phyloP scores from a whole-genome alignment of 371 early-diverging fungal genomes.

The Sporodiniella umbellata region DNA sequence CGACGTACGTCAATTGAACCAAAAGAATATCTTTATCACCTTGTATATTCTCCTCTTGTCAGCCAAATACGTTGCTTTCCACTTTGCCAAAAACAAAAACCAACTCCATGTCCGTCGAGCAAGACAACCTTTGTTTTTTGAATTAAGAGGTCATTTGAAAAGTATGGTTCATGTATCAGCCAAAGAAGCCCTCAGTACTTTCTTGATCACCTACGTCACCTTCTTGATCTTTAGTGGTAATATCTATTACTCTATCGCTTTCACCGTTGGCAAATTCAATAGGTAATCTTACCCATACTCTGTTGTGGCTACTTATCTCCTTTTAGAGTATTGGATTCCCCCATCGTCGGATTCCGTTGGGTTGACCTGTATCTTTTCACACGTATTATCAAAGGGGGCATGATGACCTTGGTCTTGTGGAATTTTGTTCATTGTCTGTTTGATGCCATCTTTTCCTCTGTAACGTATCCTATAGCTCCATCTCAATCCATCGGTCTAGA shows the following conservation, averaged over 20 bases:
- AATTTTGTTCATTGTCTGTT: constrained; percentile 45
- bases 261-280: constrained; percentile 22
- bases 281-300: constrained; percentile 12
- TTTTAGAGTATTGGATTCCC: constrained; percentile 35
- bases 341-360: constrained; percentile 46
- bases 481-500: no score
- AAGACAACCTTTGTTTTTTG: constrained; percentile 33
- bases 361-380: constrained; percentile 33
- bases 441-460: constrained; percentile 28
- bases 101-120: constrained; percentile 32
- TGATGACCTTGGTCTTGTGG: constrained; percentile 25
- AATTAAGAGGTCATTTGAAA: constrained; percentile 25
- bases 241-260: constrained; percentile 27
- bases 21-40: constrained; percentile 35
- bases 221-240: constrained; percentile 27
- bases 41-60: constrained; percentile 38
- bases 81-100: constrained; percentile 24
- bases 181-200: constrained; percentile 13
- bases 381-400: constrained; percentile 39
- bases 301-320: no score
- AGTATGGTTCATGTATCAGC: constrained; percentile 13
- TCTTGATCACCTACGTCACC: constrained; percentile 17
- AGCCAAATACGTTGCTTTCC: constrained; percentile 22
- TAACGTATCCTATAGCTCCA: constrained; percentile 14
- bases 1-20: constrained; percentile 39